Base-by-base conservation (phyloP, 768 basidiomycete genomes). In the Gymnopilus junonius region DNA sequence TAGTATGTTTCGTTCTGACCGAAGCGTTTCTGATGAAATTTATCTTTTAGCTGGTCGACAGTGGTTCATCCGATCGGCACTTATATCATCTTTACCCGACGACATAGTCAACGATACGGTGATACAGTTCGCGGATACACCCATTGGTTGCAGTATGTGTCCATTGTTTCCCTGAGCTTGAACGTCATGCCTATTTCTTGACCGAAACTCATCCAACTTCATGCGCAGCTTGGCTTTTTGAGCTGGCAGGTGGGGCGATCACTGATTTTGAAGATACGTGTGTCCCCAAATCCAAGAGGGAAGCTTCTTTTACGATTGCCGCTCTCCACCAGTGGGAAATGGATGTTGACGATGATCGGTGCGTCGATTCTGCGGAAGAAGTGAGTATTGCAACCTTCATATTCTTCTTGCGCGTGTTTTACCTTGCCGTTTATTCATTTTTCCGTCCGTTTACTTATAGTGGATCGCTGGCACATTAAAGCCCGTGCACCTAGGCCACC, bases 271-370 rank as follows among this genome's bases (percentile, higher is more conserved):
- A 92, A 69, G 82, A 89, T 65, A 88, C 82, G 12, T 93, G 91
- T 67, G 75, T 94, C 14, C 93, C 94, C 3, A 88, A 88, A 71
- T 81, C 84, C 11, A 92, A 94, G 70, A 88, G 95, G 51, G 84
- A 94, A 73, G 90, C 92, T 0, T 73, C 84, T 8, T 97, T 94
- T 76, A 95, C 92, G 2, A 87, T 97, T 58, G 91, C 93, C 2
- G 94, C 95, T 17, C 80, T 96, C 25, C 95, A 96, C 74, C 95
- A 97, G 72, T 97, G 95, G 95, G 91, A 93, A 64, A 89, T 95
- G 78, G 85, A 89, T 31, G 77, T 91, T 43, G 85, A 91, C 64
- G 94, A 97, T 70, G 86, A 88, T 45, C 80, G 86, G n/a, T 97
- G 94, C 65, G 82, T 94, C 46, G 82, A 82, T 55, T 89, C 93